Base-by-base conservation (phyloP, 495 filamentous ascomycete species). In the Penicillium paradoxum region DNA sequence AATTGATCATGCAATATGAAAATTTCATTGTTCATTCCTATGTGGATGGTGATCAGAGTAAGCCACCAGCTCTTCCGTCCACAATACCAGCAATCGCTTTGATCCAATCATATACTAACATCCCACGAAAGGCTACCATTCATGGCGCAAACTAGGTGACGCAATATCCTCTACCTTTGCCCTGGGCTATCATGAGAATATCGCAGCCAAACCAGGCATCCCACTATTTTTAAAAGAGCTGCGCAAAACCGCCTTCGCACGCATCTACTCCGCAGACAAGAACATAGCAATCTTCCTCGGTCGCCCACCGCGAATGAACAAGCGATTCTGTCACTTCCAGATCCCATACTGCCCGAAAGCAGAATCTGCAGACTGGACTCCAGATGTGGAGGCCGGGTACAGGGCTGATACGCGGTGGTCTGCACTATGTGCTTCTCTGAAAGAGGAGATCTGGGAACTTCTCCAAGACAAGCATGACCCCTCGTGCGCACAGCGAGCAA, bases 21-120 rank as follows among this genome's bases (percentile, higher is more conserved):
- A 76, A 74, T 36, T 73, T 74, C 18, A 74, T 76, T 34, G 58
- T 74, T 1, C 72, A 73, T 46, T 74, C 72, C 0, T 64, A 69
- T 36, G 65, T 73, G n/a, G 68, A 74, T 49, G 73, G 73, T 24
- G 73, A 74, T 45, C 72, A 76, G 49, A 74, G 73, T 74, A 49
- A 58, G 62, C 51, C 9, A 13, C 3, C 14, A 27, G 40, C 8
- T 8, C 36, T 24, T 4, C 11, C 25, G 18, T 32, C 6, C n/a
- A n/a, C n/a, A n/a, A n/a, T n/a, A n/a, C n/a, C 42, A 6, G 7
- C 24, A 27, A 27, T 27, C 3, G 3, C 8, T 3, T 27, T 33
- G 4, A 41, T 18, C 32, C 13, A 42, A 30, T 0, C 17, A 30
- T 32, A 18, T n/a, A 29, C 34, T 53, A 47, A 49, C 34, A n/a